Conservation (phyloP, 768 basidiomycete genomes). For the Amylocystis lapponica region DNA sequence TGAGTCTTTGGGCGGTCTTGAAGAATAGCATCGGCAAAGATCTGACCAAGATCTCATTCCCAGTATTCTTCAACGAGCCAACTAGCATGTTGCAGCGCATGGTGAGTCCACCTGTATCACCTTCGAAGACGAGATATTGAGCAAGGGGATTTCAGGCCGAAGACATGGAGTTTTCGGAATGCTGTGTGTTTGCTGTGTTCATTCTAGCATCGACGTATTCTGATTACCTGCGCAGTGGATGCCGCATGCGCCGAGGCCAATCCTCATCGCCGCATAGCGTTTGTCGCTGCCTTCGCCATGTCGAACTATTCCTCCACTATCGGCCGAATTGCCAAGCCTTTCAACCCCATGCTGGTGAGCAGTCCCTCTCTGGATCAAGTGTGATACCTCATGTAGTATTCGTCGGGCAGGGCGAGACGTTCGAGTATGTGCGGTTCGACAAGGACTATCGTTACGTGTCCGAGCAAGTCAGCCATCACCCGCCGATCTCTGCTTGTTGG, state of each 20-base stretch:
- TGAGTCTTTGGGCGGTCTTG: conserved; percentile 91
- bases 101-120: too few relatives aligned
- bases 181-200: conserved; percentile 44
- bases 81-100: conserved; percentile 97
- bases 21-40: conserved; percentile 97
- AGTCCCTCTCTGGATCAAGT: background rate
- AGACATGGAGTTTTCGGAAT: conserved; percentile 97
- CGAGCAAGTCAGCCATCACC: conserved; percentile 97
- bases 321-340: conserved; percentile 94
- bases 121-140: too few relatives aligned
- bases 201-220: background rate
- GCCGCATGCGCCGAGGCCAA: conserved; percentile 74
- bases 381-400: background rate
- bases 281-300: conserved; percentile 96
- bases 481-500: conserved; percentile 95
- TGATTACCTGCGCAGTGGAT: conserved; percentile 50
- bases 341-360: conserved; percentile 90
- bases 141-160: conserved; percentile 64
- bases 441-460: conserved; percentile 89
- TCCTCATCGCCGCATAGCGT: conserved; percentile 79
- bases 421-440: conserved; percentile 86
- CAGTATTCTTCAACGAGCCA: conserved; percentile 89
- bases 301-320: conserved; percentile 96
- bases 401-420: conserved; percentile 95
- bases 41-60: conserved; percentile 91